phyloP scores from a whole-genome alignment of 768 basidiomycete species.

The Zangia roseola region DNA sequence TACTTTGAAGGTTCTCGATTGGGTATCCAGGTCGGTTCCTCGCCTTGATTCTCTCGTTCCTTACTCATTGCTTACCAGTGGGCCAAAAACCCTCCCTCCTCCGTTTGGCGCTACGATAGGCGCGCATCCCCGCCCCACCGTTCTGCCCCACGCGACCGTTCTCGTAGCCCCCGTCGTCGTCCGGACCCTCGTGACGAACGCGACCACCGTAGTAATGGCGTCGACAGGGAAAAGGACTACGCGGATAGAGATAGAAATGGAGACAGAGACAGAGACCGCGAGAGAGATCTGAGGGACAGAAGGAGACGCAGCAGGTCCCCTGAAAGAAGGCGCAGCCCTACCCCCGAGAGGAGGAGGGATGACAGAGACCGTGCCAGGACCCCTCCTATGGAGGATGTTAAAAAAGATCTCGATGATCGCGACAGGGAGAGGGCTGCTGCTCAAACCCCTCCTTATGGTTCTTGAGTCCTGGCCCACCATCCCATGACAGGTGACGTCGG shows the following conservation, averaged over 20 bases:
- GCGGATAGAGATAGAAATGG: slow-evolving; percentile 35
- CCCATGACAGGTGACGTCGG: not conserved
- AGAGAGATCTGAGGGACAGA: slow-evolving; percentile 44
- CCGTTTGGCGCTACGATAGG: slow-evolving; percentile 77
- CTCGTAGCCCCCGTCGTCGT: slow-evolving; percentile 53
- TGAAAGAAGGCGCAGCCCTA: slow-evolving; percentile 45
- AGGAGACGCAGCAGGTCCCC: slow-evolving; percentile 51
- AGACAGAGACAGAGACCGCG: slow-evolving; percentile 35
- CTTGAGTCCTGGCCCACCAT: slow-evolving; percentile 29
- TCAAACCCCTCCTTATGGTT: slow-evolving; percentile 61
- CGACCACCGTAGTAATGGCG: slow-evolving; percentile 37
- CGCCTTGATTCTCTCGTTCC: not conserved
- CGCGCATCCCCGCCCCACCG: slow-evolving; percentile 45
- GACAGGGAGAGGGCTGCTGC: slow-evolving; percentile 49
- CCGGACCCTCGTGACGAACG: slow-evolving; percentile 39
- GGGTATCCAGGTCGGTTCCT: slow-evolving; percentile 62
- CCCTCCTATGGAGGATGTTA: slow-evolving; percentile 43
- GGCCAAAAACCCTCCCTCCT: slow-evolving; percentile 81
- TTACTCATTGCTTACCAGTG: slow-evolving; percentile 44
- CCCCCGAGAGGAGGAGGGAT: slow-evolving; percentile 42
- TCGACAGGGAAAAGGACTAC: slow-evolving; percentile 35
- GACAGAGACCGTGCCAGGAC: slow-evolving; percentile 54
- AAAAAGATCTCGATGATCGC: slow-evolving; percentile 44
- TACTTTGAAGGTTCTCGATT: slow-evolving; percentile 72
- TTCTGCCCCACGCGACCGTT: slow-evolving; percentile 44